These are phyloP conservation scores for Trichoderma virens DNA, from an alignment of 495 filamentous ascomycete species.

Conservation along the genomic window DNA sequence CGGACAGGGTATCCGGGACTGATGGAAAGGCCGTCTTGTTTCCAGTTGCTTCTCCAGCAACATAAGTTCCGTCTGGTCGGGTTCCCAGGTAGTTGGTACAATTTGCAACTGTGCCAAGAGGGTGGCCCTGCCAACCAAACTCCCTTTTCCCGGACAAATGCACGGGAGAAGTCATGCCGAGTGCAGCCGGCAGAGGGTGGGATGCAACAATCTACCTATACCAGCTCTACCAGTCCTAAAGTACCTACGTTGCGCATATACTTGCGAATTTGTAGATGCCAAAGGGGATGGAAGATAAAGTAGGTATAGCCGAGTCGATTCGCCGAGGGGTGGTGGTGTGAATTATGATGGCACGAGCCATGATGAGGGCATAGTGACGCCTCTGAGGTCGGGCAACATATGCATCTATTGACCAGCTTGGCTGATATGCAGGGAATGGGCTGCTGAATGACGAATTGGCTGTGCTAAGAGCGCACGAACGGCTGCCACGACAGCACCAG, in stretches of 20 bases:
- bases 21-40: not conserved
- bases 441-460: slow-evolving; percentile 5
- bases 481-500: slow-evolving; percentile 1
- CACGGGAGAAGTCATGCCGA: not conserved
- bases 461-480: not conserved
- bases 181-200: not conserved
- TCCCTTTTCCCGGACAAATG: not conserved
- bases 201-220: not conserved
- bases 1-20: not conserved
- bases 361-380: slow-evolving; percentile 5
- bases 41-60: not conserved
- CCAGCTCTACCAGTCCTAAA: not conserved
- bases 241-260: not conserved
- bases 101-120: not conserved
- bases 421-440: not conserved
- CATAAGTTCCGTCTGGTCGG: not conserved
- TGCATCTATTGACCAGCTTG: not conserved
- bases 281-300: not conserved
- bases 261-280: not conserved
- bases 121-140: not conserved
- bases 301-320: not conserved
- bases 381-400: not conserved
- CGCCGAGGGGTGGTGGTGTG: not conserved
- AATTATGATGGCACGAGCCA: not conserved
- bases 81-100: not conserved